Evolutionary conservation across 768 basidiomycete genomes (phyloP), one percentile per base, ranked within the genome.

Genomic region (Leccinum fibrillosum): DNA sequence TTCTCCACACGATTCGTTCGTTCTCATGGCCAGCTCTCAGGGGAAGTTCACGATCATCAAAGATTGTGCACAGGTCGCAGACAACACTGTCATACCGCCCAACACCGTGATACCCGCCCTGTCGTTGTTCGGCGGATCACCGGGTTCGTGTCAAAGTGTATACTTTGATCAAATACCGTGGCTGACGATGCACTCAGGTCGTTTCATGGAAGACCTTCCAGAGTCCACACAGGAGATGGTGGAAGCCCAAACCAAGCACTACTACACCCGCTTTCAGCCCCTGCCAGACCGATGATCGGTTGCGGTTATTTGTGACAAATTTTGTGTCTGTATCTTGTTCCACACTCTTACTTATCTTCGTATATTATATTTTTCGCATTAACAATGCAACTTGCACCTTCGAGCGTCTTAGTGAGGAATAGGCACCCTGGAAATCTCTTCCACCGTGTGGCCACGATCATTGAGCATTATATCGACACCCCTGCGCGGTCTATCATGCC

Each of bases 31-130:
- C 9, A 52, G 21, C 30, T 28, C 25, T 5, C 49, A 98, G 95
- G 95, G 97, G 23, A 94, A 97, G 72, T 97, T 98, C 66, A 88
- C 89, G 0, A 94, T 96, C 57, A 94, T 98, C 72, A 97, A 98
- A 70, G 96, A 98, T 68, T 95, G 94, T 63, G 92, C 90, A 3
- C 86, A 84, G 59, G 86, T 99, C 23, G 88, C 88, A 28, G 95
- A 98, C 70, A 89, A 90, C 62, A 90, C 93, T 0, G 84, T 98
- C 37, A 76, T 98, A 13, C 92, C 95, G 2, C 89, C 94, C 3
- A 94, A 92, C 56, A 94, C 94, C 1, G 93, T 98, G 50, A 85
- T 98, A 10, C 94, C 96, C 1, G 91, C 93, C 2, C 74, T 98
- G 58, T 82, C 93, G 0, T 76, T 89, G 5, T 98, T 95, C 72